phyloP scores from a whole-genome alignment of 495 filamentous ascomycete species.

The Hypoxylon trugodes region DNA sequence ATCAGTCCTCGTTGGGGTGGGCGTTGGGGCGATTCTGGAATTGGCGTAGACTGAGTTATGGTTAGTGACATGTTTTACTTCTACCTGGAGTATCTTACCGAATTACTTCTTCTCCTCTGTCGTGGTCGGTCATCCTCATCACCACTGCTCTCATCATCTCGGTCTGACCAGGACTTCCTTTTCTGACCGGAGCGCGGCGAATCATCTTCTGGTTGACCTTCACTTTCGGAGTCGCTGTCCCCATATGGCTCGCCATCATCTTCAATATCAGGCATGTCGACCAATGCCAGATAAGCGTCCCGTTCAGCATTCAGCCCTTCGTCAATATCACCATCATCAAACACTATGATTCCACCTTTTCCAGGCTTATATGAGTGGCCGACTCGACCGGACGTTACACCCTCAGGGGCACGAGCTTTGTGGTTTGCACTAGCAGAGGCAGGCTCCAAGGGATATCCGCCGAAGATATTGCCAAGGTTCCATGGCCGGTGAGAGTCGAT shows the following conservation, averaged over 20 bases:
- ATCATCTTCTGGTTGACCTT: slow-evolving; percentile 49
- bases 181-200: slow-evolving; percentile 63
- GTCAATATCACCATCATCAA: slow-evolving; percentile 96
- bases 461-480: slow-evolving; percentile 95
- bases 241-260: slow-evolving; percentile 69
- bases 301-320: slow-evolving; percentile 79
- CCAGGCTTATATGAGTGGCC: slow-evolving; percentile 74
- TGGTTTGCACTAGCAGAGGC: slow-evolving; percentile 56
- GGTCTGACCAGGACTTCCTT: slow-evolving; percentile 84
- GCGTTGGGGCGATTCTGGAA: slow-evolving; percentile 59
- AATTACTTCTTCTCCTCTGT: slow-evolving; percentile 85
- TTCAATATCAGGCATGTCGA: slow-evolving; percentile 90
- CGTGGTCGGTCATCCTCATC: slow-evolving; percentile 75
- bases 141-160: slow-evolving; percentile 71
- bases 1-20: slow-evolving; percentile 59
- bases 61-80: slow-evolving; percentile 42
- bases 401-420: slow-evolving; percentile 57
- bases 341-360: slow-evolving; percentile 85
- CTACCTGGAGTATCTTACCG: slow-evolving; percentile 61
- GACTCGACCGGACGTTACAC: slow-evolving; percentile 72
- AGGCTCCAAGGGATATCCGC: slow-evolving; percentile 65
- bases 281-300: slow-evolving; percentile 81
- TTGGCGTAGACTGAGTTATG: slow-evolving; percentile 63
- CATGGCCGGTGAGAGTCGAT: slow-evolving; percentile 91
- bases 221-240: slow-evolving; percentile 57